Evolutionary conservation across 768 basidiomycete genomes (phyloP), one percentile per base, ranked within the genome.

Genomic region (Pulveroboletus ravenelii): DNA sequence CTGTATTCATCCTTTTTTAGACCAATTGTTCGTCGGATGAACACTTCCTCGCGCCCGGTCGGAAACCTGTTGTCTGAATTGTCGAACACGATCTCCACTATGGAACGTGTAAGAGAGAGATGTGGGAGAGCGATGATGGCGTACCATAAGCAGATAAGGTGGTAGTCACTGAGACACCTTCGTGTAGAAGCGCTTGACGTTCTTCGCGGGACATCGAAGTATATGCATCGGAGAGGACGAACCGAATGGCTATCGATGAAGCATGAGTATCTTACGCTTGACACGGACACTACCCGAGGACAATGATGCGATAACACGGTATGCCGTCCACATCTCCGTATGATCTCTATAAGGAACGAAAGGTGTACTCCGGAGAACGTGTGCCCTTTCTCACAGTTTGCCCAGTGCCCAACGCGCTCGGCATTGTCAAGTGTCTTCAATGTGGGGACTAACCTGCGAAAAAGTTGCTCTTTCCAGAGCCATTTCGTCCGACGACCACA

Each of bases 1-100:
- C 89, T 90, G 72, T 98, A 99, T 72, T 98, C 96, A 63, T 98
- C 96, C 72, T 98, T 99, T 78, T 99, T 98, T 38, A 93, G 67
- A 44, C 96, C 96, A 50, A 99, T 97, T 2, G 96, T 98, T 29
- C 96, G 81, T 12, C 96, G 81, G 5, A 99, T 76, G 29, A 89
- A 81, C 39, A 96, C 81, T 54, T 93, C 91, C 1, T 90, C 85
- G 46, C 88, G 82, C 12, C 87, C 86, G 15, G 93, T 98, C 1
- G 93, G 93, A 66, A 99, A 97, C 3, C 96, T 83, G 54, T 87
- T 87, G 68, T 96, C 93, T 3, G 84, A 77, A 68, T 96, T 98
- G 73, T 97, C 95, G 64, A 97, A 97, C 1, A 96, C 79, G 43
- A 97, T 94, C 69, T 98, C 95, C 42, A 90, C 88, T 64, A 23